Base-by-base conservation (phyloP, 2,329 filamentous ascomycete genomes). In the Cordyceps fumosorosea region DNA sequence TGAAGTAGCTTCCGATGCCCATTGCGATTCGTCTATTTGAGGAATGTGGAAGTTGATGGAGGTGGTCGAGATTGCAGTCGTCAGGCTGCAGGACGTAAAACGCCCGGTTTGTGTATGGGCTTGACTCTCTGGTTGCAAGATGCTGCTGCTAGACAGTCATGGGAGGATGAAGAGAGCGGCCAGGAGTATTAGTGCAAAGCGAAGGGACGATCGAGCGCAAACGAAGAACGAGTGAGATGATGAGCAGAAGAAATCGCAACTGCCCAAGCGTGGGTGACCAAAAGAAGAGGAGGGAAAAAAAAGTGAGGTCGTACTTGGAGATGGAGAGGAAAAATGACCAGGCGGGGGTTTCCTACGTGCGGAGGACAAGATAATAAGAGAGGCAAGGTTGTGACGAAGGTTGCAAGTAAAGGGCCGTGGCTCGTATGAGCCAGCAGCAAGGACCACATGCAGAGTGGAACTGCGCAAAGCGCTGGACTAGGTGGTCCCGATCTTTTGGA, bases 1-100 rank as follows among this genome's bases (percentile, higher is more conserved):
- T 86, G 78, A 89, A 87, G 68, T 88, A 89, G 70, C 74, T 82
- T 56, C 77, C 79, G 64, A 89, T 69, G 64, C 85, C 85, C 86
- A 89, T 89, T 50, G 62, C 74, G 20, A n/a, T 53, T 12, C 48
- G 50, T 48, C 34, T 37, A 24, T 16, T n/a, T 52, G 32, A 8
- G n/a, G 34, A 29, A 52, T 34, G 10, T 32, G 22, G n/a, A 34
- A 5, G 37, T 34, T 40, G 40, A 4, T 44, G 6, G 16, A 47
- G 7, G 45, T 24, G 24, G 26, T 47, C 42, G 24, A 32, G 42
- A 51, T 42, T 32, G 56, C 45, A 50, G 42, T 54, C 54, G 57
- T 58, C 55, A 64, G 58, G 60, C 55, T 32, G 56, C 20, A 24
- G 56, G 37, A 40, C 37, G 24, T 14, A 29, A 44, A n/a, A 60